Conservation (phyloP, 352 stramenopile species). For the Thalassiosira exigua region DNA sequence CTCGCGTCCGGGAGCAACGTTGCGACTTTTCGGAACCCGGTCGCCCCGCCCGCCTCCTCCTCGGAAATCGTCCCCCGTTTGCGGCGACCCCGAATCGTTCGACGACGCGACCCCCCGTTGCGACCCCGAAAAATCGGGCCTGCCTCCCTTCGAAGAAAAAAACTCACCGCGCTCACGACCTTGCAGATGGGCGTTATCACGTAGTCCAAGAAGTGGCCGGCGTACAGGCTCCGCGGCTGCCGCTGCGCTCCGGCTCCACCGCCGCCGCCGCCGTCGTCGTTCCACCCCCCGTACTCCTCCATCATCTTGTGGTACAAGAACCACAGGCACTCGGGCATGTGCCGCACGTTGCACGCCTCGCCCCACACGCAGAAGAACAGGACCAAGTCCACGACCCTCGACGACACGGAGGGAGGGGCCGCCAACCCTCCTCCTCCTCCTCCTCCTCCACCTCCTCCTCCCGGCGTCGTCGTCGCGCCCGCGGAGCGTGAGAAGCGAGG, state of each 20-base stretch:
- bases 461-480: slow-evolving; percentile 46
- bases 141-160: too few relatives aligned
- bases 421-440: too few relatives aligned
- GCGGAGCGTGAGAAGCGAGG: slow-evolving; percentile 87
- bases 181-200: slow-evolving; percentile 97
- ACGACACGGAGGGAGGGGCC: slow-evolving; percentile 77
- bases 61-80: too few relatives aligned
- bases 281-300: slow-evolving; percentile 81
- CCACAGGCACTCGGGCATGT: slow-evolving; percentile 97
- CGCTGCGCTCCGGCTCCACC: slow-evolving; percentile 36
- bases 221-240: slow-evolving; percentile 86
- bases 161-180: slow-evolving; percentile 88
- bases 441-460: too few relatives aligned
- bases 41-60: too few relatives aligned
- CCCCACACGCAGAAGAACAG: slow-evolving; percentile 99
- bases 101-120: too few relatives aligned
- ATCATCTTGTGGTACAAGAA: slow-evolving; percentile 98
- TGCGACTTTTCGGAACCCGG: too few relatives aligned
- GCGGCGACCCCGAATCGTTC: too few relatives aligned
- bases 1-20: too few relatives aligned
- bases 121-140: too few relatives aligned
- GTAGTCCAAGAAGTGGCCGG: slow-evolving; percentile 97
- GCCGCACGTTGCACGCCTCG: slow-evolving; percentile 96
- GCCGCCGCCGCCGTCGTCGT: slow-evolving; percentile 3
- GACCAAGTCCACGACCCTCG: slow-evolving; percentile 89